These are phyloP conservation scores for Coriaria nepalensis DNA, from an alignment of 306 rosid genomes.

Conservation along the genomic window DNA sequence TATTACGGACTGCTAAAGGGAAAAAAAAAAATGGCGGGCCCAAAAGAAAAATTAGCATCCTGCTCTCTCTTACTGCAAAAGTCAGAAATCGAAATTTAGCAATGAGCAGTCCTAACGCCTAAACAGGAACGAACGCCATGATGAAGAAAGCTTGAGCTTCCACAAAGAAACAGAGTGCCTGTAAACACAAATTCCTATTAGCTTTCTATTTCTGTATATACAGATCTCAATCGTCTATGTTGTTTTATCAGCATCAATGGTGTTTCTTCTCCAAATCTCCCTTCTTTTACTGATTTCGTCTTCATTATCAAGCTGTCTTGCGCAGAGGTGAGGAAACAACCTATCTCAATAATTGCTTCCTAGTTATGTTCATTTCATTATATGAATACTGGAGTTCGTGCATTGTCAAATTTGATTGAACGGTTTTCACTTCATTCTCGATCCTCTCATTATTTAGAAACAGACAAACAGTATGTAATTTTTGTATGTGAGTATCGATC, in stretches of 20 bases:
- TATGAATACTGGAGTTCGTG: background rate
- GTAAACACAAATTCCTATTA: background rate
- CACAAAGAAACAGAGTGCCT: background rate
- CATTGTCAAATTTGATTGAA: background rate
- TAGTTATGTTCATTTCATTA: background rate
- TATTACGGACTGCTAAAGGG: too few relatives aligned
- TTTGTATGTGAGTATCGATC: too few relatives aligned
- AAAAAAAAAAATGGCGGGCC: too few relatives aligned
- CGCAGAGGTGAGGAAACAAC: conserved; percentile 25
- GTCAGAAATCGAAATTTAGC: too few relatives aligned
- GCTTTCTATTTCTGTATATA: background rate
- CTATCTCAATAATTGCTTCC: conserved; percentile 3
- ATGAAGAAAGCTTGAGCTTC: conserved; percentile 2
- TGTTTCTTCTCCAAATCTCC: conserved; percentile 20
- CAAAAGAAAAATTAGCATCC: too few relatives aligned
- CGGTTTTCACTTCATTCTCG: too few relatives aligned
- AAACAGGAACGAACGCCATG: background rate
- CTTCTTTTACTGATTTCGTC: conserved; percentile 20
- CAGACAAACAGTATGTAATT: too few relatives aligned
- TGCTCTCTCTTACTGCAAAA: too few relatives aligned
- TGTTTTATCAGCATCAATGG: conserved; percentile 21
- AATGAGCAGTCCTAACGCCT: too few relatives aligned
- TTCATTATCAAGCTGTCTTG: conserved; percentile 16
- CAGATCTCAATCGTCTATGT: background rate
- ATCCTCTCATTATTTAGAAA: too few relatives aligned